phyloP scores from a whole-genome alignment of 1,284 basidiomycete genomes.

The Heterobasidion occidentale region DNA sequence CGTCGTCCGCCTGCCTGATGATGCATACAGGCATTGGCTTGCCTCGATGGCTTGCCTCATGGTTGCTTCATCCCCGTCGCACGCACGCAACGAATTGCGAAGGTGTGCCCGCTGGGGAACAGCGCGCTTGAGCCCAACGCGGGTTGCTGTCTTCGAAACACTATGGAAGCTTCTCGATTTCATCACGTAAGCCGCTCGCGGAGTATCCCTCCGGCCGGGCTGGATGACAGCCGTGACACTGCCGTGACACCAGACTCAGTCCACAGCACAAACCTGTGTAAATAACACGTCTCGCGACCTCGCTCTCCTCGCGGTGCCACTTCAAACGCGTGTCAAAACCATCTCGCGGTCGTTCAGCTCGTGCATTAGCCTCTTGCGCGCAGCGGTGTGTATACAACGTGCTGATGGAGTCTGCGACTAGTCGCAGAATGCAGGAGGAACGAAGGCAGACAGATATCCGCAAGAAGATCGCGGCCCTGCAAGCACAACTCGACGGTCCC shows the following conservation, averaged over 20 bases:
- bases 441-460: slow-evolving; percentile 29
- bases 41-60: not conserved
- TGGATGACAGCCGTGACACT: not conserved
- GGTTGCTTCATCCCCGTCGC: not conserved
- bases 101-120: not conserved
- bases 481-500: slow-evolving; percentile 32
- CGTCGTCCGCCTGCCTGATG: not conserved
- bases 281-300: slow-evolving; percentile 15
- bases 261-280: slow-evolving; percentile 11
- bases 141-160: not conserved
- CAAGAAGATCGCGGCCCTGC: slow-evolving; percentile 32
- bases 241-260: not conserved
- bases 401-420: slow-evolving; percentile 27
- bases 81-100: not conserved
- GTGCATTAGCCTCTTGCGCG: not conserved
- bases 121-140: not conserved
- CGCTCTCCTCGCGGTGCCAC: not conserved
- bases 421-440: slow-evolving; percentile 18
- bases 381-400: not conserved
- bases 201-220: not conserved
- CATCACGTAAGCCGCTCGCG: not conserved
- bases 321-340: not conserved
- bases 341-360: not conserved
- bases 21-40: not conserved
- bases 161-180: not conserved